These are phyloP conservation scores for Thinopyrum elongatum DNA, from an alignment of 176 grass and related monocot species.

Conservation along the genomic window DNA sequence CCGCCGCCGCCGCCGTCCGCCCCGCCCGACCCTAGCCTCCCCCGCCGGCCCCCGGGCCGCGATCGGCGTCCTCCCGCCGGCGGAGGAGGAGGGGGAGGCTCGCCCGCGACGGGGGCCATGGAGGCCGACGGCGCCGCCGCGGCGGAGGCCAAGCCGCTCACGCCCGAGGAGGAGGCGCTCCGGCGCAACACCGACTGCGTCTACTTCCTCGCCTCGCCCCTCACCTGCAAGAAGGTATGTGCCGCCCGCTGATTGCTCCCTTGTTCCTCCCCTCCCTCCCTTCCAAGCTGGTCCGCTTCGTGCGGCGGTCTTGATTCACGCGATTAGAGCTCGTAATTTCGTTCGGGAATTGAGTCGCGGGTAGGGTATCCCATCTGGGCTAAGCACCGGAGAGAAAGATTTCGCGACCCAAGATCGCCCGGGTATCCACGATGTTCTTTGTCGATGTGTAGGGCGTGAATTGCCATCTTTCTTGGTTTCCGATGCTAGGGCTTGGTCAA, in stretches of 20 bases:
- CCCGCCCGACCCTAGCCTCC: constrained; percentile 5
- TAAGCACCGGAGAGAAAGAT: neutral
- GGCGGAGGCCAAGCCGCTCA: constrained; percentile 36
- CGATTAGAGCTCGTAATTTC: neutral
- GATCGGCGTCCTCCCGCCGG: constrained; percentile 1
- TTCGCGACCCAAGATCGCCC: neutral
- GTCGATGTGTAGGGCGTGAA: neutral
- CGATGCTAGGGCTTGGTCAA: neutral
- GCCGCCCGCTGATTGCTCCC: neutral
- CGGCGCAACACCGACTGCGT: constrained; percentile 91
- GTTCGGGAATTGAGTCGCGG: neutral
- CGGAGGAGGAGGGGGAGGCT: neutral
- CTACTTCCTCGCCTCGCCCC: constrained; percentile 95
- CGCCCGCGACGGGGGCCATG: constrained; percentile 36
- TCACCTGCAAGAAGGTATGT: constrained; percentile 95
- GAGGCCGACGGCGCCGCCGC: constrained; percentile 39
- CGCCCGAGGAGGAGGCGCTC: constrained; percentile 78
- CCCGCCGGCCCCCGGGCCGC: neutral
- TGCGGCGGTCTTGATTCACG: neutral
- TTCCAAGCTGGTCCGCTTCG: neutral
- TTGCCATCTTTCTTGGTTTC: neutral
- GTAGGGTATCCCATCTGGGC: neutral
- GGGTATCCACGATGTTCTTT: neutral
- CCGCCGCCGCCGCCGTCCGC: neutral
- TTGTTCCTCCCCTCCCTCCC: neutral